phyloP scores from a whole-genome alignment of 1,284 basidiomycete genomes.

The Xerocomus amazonicus region DNA sequence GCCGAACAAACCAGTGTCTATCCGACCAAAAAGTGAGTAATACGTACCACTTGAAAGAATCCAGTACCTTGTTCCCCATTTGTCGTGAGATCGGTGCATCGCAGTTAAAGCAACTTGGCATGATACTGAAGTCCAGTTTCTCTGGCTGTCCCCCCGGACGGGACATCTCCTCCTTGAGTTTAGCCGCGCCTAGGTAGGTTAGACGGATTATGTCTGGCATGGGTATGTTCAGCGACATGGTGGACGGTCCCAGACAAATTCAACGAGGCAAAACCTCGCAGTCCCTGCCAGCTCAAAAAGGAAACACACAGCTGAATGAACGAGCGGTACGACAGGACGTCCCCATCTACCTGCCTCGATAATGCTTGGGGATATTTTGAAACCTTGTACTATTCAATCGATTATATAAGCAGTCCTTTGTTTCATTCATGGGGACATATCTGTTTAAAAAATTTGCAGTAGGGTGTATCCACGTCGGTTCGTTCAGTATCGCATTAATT shows the following conservation, averaged over 20 bases:
- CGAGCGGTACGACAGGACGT: no score
- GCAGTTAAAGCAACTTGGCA: constrained; percentile 25
- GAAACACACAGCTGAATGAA: neutral
- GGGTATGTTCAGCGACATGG: constrained; percentile 23
- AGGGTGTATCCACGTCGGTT: constrained; percentile 31
- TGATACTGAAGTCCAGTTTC: constrained; percentile 28
- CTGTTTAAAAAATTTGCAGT: constrained; percentile 17
- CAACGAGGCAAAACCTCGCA: neutral
- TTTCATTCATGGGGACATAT: neutral
- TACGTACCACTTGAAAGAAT: neutral
- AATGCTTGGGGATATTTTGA: no score
- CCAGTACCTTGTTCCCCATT: constrained; percentile 20
- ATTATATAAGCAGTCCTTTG: neutral
- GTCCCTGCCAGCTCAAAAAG: neutral
- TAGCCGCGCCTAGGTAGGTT: constrained; percentile 29
- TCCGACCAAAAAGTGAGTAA: constrained; percentile 1
- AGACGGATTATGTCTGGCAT: constrained; percentile 28
- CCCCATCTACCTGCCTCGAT: no score
- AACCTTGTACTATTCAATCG: no score
- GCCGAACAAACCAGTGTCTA: constrained; percentile 30
- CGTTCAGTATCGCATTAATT: neutral
- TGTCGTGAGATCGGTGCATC: constrained; percentile 7
- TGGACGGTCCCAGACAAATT: neutral
- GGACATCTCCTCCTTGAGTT: constrained; percentile 26
- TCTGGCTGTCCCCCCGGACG: constrained; percentile 29